Base-by-base conservation (phyloP, 2,329 filamentous ascomycete genomes). In the Aspergillus fructus region DNA sequence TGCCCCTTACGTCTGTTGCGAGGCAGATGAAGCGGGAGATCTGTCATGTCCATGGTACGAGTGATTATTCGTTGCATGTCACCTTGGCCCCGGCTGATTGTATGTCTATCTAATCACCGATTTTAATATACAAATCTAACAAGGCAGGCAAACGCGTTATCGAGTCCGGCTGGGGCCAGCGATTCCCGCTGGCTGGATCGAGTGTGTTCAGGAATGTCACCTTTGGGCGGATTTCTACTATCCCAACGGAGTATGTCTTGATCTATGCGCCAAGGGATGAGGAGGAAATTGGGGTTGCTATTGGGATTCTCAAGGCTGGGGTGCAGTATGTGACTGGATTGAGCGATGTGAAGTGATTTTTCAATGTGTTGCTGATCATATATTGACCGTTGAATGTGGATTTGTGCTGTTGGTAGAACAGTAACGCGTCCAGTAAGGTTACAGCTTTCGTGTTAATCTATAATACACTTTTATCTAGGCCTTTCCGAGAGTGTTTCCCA, bases 51-150 rank as follows among this genome's bases (percentile, higher is more conserved):
- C 91, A 96, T 73, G 83, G 85, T 34, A 85, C 82, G 4, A 61
- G 64, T 23, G 91, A 96, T 61, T 83, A 87, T 62, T 89, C 86
- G 0, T 79, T 93, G 80, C 91, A 96, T 74, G 78, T 93, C 75
- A 88, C 85, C 42, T 78, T 96, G 56, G 89, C 94, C 63, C 90
- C 90, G 0, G 83, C 88, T 37, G 91, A 96, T 71, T 89, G 89
- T 72, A 64, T 54, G 67, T 56, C n/a, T 21, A 23, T 13, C 9
- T 23, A 13, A 30, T 6, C 4, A 30, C 17, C 30, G 27, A 5
- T 2, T 21, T 15, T 3, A 13, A 40, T 59, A 27, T 54, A 21
- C 13, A 9, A 42, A 43, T 12, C 49, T 33, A 5, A 33, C 13
- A 33, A n/a, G 1, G 13, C 8, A 71, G 69, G 70, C 51, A 85